Percentiles rank a stretch among this genome's conserved stretches.
Conservation (phyloP, 106 monocot species). For the Amphibolis antarctica region DNA sequence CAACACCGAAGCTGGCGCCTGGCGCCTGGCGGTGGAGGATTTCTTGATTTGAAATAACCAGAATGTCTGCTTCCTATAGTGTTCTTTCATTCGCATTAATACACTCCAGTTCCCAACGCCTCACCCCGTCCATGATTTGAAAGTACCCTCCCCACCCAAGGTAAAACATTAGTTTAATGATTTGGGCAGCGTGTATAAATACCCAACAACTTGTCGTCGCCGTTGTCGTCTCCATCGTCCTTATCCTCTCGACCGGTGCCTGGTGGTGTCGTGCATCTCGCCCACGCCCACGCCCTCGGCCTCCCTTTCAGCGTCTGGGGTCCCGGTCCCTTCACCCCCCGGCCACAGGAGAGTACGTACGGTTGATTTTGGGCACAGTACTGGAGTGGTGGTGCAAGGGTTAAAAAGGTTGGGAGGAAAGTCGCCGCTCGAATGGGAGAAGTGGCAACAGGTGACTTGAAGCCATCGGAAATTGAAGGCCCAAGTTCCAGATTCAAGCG, state of each 20-base stretch:
- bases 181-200: too few species aligned
- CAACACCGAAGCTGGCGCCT: not conserved
- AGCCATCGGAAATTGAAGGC: not conserved
- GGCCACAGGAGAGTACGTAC: too few species aligned
- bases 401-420: not conserved
- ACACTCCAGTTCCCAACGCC: not conserved
- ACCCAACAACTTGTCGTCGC: too few species aligned
- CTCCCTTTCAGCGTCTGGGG: too few species aligned
- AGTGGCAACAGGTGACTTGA: not conserved
- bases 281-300: too few species aligned
- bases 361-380: not conserved
- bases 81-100: not conserved
- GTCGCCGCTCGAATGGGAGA: not conserved
- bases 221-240: too few species aligned
- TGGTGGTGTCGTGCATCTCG: too few species aligned
- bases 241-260: too few species aligned
- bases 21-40: not conserved
- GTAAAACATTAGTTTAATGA: too few species aligned
- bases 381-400: not conserved
- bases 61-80: not conserved
- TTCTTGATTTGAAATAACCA: not conserved
- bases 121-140: not conserved
- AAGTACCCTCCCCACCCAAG: too few species aligned
- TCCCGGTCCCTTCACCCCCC: too few species aligned
- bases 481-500: constrained; percentile 18